Percentiles rank a stretch among this genome's conserved stretches.
phyloP scores from a whole-genome alignment of 2,329 filamentous ascomycete genomes.

The Monilinia laxa region DNA sequence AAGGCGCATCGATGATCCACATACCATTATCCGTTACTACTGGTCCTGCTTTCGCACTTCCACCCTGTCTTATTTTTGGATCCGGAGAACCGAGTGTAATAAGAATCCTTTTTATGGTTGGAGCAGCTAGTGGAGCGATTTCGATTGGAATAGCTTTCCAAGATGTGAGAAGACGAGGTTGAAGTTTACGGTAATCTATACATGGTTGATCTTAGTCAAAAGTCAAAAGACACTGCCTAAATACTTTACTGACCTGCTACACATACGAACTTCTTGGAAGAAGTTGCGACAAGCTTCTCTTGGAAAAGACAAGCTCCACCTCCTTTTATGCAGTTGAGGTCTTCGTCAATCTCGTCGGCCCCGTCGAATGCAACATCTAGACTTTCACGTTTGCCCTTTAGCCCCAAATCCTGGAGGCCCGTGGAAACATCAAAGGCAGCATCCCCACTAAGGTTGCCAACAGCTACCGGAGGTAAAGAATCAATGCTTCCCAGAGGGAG shows the following conservation, averaged over 20 bases:
- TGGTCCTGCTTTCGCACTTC: slow-evolving; percentile 76
- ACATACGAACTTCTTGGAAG: slow-evolving; percentile 81
- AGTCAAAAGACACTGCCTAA: not conserved
- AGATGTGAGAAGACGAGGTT: slow-evolving; percentile 66
- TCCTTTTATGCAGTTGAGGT: slow-evolving; percentile 96
- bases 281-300: slow-evolving; percentile 90
- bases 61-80: slow-evolving; percentile 70
- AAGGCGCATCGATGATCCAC: slow-evolving; percentile 91
- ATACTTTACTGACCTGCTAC: slow-evolving; percentile 64
- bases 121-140: slow-evolving; percentile 80
- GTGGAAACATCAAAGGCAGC: slow-evolving; percentile 72
- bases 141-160: slow-evolving; percentile 93
- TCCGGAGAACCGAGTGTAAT: slow-evolving; percentile 68
- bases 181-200: slow-evolving; percentile 88
- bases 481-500: slow-evolving; percentile 62
- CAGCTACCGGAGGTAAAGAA: slow-evolving; percentile 39
- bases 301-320: slow-evolving; percentile 97
- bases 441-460: slow-evolving; percentile 32
- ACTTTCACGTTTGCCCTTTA: slow-evolving; percentile 46
- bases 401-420: slow-evolving; percentile 38
- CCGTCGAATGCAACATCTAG: slow-evolving; percentile 95
- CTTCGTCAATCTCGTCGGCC: slow-evolving; percentile 92
- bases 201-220: slow-evolving; percentile 19
- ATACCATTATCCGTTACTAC: slow-evolving; percentile 83
- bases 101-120: slow-evolving; percentile 72